Evolutionary conservation across 176 grass and related monocot species (phyloP).

Genomic region (Juncus effusus): DNA sequence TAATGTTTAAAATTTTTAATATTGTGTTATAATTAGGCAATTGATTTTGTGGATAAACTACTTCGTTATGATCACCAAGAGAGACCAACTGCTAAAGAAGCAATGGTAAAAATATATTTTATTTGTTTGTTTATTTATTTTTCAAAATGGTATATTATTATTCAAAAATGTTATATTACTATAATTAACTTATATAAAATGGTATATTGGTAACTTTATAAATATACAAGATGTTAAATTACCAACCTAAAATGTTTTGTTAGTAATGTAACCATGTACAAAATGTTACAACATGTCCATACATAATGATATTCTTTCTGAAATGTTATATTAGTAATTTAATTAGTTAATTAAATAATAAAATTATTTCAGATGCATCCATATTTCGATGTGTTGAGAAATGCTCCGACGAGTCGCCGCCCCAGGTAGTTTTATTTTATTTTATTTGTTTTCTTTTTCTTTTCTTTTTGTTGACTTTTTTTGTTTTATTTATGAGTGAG

Average conservation of each 20-base stretch:
- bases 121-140: slow-evolving; percentile 9
- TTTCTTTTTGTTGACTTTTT: slow-evolving; percentile 14
- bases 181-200: background rate
- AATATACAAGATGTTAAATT: too few relatives aligned
- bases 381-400: slow-evolving; percentile 69
- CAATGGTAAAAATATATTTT: slow-evolving; percentile 52
- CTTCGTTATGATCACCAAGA: slow-evolving; percentile 87
- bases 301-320: too few relatives aligned
- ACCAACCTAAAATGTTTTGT: too few relatives aligned
- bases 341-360: background rate
- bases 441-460: background rate
- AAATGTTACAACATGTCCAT: too few relatives aligned
- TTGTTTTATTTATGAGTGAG: slow-evolving; percentile 19
- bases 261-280: too few relatives aligned
- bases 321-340: too few relatives aligned
- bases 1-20: slow-evolving; percentile 20
- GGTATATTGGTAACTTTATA: too few relatives aligned
- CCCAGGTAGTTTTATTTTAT: slow-evolving; percentile 27
- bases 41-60: slow-evolving; percentile 87
- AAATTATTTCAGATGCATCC: slow-evolving; percentile 54
- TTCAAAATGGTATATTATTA: too few relatives aligned
- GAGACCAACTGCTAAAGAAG: slow-evolving; percentile 86
- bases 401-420: slow-evolving; percentile 34
- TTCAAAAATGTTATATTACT: too few relatives aligned
- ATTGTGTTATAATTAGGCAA: slow-evolving; percentile 35